Evolutionary conservation across 192 early-diverging fungal species (phyloP).

Genomic region (Glomus cerebriforme): DNA sequence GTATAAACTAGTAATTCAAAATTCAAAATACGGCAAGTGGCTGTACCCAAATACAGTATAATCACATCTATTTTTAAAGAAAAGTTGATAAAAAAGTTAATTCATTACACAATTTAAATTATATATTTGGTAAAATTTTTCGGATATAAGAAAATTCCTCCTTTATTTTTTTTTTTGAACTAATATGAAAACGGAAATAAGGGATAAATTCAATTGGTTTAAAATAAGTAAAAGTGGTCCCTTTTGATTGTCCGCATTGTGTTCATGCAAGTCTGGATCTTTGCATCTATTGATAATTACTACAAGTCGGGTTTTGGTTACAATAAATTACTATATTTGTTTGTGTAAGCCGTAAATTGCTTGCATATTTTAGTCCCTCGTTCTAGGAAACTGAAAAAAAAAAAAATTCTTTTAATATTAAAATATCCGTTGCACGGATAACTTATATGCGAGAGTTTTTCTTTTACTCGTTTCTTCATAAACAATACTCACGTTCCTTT

Average conservation of each 20-base stretch:
- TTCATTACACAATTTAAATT: too few relatives aligned
- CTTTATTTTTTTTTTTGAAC: too few relatives aligned
- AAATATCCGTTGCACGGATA: not conserved
- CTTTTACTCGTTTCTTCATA: not conserved
- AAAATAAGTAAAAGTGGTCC: not conserved
- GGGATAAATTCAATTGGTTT: not conserved
- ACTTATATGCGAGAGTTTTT: not conserved
- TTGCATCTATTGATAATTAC: not conserved
- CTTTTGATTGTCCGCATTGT: not conserved
- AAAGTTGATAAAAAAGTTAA: too few relatives aligned
- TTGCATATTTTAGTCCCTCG: not conserved
- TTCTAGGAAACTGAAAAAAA: not conserved
- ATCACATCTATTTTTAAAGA: too few relatives aligned
- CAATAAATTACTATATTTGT: not conserved
- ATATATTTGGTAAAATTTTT: too few relatives aligned
- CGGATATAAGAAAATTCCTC: too few relatives aligned
- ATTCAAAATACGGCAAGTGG: too few relatives aligned
- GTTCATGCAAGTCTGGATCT: not conserved
- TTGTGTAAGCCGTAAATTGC: not conserved
- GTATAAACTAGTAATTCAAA: too few relatives aligned
- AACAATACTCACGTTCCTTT: not conserved
- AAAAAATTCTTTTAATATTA: not conserved
- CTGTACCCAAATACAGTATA: too few relatives aligned
- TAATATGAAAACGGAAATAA: not conserved
- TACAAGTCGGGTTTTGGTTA: too few relatives aligned